A percentile compares a stretch with the other conserved stretches of the same genome.
phyloP scores from a whole-genome alignment of 305 asterid genomes.

The Fraxinus baroniana region DNA sequence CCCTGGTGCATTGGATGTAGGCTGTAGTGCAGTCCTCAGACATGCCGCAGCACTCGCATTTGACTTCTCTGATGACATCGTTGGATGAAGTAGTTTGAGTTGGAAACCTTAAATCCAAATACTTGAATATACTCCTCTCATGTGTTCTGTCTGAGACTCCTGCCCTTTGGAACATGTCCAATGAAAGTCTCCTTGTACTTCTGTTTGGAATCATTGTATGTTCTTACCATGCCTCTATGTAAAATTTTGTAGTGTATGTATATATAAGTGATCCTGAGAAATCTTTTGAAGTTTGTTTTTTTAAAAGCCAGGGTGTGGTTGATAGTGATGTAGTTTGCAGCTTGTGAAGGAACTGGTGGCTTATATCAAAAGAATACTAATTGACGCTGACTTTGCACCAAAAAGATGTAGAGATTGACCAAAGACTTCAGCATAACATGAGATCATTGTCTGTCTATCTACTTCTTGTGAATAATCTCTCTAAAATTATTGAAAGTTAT shows the following conservation, averaged over 20 bases:
- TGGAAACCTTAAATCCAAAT: slow-evolving; percentile 53
- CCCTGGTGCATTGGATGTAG: slow-evolving; percentile 26
- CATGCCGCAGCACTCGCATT: neutral
- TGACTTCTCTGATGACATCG: slow-evolving; percentile 26
- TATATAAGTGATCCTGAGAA: slow-evolving; percentile 15
- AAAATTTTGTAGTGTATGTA: neutral
- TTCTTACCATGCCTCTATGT: neutral
- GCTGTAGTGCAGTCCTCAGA: slow-evolving; percentile 16
- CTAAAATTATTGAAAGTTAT: too few species aligned
- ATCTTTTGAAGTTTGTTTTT: neutral
- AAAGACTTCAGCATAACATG: slow-evolving; percentile 15
- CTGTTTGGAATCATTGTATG: neutral
- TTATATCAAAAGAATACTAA: neutral
- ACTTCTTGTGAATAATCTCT: slow-evolving; percentile 31
- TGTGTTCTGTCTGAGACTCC: slow-evolving; percentile 21
- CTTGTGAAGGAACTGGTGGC: slow-evolving; percentile 1
- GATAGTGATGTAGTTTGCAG: slow-evolving; percentile 23
- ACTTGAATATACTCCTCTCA: slow-evolving; percentile 44
- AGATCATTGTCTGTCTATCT: slow-evolving; percentile 18
- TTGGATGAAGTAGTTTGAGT: slow-evolving; percentile 21
- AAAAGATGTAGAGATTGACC: neutral
- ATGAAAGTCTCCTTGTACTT: slow-evolving; percentile 17
- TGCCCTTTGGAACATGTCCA: slow-evolving; percentile 17
- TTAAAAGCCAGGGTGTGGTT: slow-evolving; percentile 7
- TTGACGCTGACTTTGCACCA: slow-evolving; percentile 13